Base-by-base conservation (phyloP, 2,329 filamentous ascomycete species). In the Cytospora piceae region DNA sequence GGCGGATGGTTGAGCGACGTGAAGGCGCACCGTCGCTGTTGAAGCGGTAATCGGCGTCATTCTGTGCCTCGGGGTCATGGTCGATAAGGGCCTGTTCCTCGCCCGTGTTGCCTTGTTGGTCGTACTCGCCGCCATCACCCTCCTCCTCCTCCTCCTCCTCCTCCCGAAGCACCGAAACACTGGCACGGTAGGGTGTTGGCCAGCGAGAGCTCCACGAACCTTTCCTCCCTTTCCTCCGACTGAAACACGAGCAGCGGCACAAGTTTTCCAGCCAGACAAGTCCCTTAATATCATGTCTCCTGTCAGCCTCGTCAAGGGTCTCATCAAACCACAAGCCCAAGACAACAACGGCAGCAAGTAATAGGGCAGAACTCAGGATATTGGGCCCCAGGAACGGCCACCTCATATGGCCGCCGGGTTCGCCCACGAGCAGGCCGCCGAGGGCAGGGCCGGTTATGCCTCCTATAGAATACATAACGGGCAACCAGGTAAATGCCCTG, bases 391-490 rank as follows among this genome's bases (percentile, higher is more conserved):
- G 81, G 72, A 96, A 99, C 0, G 95, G 95, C 74, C 92, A 94
- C 15, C 52, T 61, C 1, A 82, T 81, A 57, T 86, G 85, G 2
- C 77, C 75, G 6, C 85, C 84, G 32, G 86, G 74, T 56, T 82
- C 83, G 54, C 89, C 86, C 0, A 96, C 91, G 63, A 98, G 78
- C 51, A 97, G 76, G 0, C 95, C 95, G 17, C 95, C 95, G n/a
- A 98, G 79, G 1, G 96, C 88, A 0, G 95, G 95, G 0, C 95
- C 95, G 0, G 94, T 95, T 68, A 99, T 97, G 53, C 92, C 92
- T 22, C 95, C 95, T 39, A 99, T 82, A 4, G 94, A 94, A 77
- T 99, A 99, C n/a, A 98, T 90, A 49, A 98, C 90, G 0, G 95
- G 95, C 52, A 99, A 81, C 80, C 97, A 99, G 1, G 92, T 95